Base-by-base conservation (phyloP, 2,329 filamentous ascomycete species). In the Colletotrichum sp. region DNA sequence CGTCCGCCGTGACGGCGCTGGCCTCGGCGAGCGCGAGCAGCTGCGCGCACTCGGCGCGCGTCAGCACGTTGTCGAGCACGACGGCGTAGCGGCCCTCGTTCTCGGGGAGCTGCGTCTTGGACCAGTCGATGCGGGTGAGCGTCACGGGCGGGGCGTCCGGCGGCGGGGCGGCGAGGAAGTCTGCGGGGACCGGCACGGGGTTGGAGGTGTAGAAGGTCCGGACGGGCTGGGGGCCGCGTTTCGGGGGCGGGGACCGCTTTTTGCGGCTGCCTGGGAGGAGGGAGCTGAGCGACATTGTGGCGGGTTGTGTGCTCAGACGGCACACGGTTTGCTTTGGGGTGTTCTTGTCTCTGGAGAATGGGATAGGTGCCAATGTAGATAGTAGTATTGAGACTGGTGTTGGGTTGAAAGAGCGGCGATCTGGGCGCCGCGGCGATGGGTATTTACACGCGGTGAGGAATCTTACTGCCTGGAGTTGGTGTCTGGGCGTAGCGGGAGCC, bases 21-120 rank as follows among this genome's bases (percentile, higher is more conserved):
- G 89, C 83, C 80, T 92, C 90, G 12, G 89, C 89, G 8, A 91
- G 83, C 13, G 75, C 28, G 6, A 90, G 77, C 0, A 95, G 86
- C 36, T 87, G 80, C 0, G 83, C 80, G 83, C 94, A 96, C 85
- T 96, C 94, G 10, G 76, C 75, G 1, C 78, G 77, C 0, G 83
- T 83, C 70, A 94, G 83, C 32, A 92, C 88, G 70, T 92, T 89
- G 80, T 94, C 91, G 10, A 94, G 86, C 0, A 93, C 82, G 10
- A 90, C 86, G 10, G 93, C 93, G 79, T 90, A 91, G 55, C 83
- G 79, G 52, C 85, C 83, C 9, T 86, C 81, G 81, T 93, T 92
- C 77, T 90, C 85, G 5, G 87, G 87, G 2, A 94, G 81, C 0
- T 79, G 77, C 15, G 87, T 87, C 25, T 84, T 79, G 4, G 82